Base-by-base conservation (phyloP, 352 stramenopile genomes). In the Phytophthora fragariae region DNA sequence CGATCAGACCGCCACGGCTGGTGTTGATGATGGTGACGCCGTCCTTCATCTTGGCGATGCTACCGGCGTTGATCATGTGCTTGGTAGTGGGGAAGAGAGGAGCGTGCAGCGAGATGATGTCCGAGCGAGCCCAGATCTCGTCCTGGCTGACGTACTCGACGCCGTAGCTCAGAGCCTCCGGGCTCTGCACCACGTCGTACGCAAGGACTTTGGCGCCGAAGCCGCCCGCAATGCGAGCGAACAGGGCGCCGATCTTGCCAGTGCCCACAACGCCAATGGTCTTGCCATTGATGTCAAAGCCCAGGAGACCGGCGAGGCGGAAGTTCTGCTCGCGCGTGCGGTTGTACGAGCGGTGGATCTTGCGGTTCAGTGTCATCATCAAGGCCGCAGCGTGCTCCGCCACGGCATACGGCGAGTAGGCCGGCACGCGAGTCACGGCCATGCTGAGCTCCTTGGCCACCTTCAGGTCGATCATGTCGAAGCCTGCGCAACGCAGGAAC, bases 11-110 rank as follows among this genome's bases (percentile, higher is more conserved):
- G 50, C 93, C 92, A 58, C 92, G 91, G n/a, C 85, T 92, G 6
- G 91, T 97, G 77, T 98, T 98, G 79, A 98, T 97, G 55, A 98
- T 80, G 60, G 92, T 82, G 1, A 97, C 89, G 21, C 85, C 80
- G 33, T 92, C 65, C 80, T 97, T 97, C 76, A 98, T 94, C 77
- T 92, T 86, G 24, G 75, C 69, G 27, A 98, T 85, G 47, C 86
- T 89, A 21, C 89, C 77, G 7, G 80, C 74, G 68, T 97, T 94
- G 69, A 98, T 89, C 29, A 88, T 89, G 79, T 98, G 91, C 21
- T 88, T 83, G 2, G 91, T 98, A 0, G 79, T 73, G n/a, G 83
- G 83, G 61, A 97, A 84, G 0, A 98, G 76, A 14, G 93, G 93
- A 55, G 84, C 85, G 75, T 97, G 88, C 14, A 97, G 80, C 64